Evolutionary conservation across 768 basidiomycete species (phyloP).

Genomic region (Cantharellus cinnabarinus): DNA sequence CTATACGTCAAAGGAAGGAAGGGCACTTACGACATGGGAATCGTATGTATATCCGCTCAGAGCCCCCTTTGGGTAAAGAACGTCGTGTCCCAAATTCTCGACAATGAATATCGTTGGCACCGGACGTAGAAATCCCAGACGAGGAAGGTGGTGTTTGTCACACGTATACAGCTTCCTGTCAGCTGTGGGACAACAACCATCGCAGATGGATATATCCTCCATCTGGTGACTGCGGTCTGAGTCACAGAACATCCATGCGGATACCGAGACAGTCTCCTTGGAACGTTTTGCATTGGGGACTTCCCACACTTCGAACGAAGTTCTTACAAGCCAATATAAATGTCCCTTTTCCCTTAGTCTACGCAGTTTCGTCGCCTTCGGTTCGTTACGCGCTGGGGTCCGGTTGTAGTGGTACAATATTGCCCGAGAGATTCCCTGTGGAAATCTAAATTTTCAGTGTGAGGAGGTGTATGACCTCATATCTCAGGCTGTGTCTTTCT

Average conservation of each 20-base stretch:
- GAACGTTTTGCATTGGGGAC: conserved; percentile 17
- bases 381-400: conserved; percentile 25
- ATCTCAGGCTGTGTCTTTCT: conserved; percentile 19
- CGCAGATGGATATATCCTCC: conserved; percentile 7
- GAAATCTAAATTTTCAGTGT: conserved; percentile 20
- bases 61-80: no score
- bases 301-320: conserved; percentile 22
- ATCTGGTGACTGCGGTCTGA: no score
- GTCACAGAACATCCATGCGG: no score
- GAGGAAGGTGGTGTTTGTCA: background rate
- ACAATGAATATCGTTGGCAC: no score
- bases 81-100: no score
- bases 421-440: conserved; percentile 23
- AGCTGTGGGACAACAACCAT: conserved; percentile 15
- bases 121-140: no score
- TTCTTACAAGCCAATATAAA: conserved; percentile 22
- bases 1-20: background rate
- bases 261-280: conserved; percentile 8
- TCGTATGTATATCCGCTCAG: background rate
- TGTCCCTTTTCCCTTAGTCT: conserved; percentile 24
- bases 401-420: conserved; percentile 33
- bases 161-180: no score
- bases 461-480: conserved; percentile 25
- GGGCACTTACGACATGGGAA: background rate
- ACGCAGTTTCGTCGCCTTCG: conserved; percentile 28